A percentile compares a stretch with the other conserved stretches of the same genome.
Evolutionary conservation across 23 red algal genomes (phyloP).

Genomic region (Gracilaria caudata): DNA sequence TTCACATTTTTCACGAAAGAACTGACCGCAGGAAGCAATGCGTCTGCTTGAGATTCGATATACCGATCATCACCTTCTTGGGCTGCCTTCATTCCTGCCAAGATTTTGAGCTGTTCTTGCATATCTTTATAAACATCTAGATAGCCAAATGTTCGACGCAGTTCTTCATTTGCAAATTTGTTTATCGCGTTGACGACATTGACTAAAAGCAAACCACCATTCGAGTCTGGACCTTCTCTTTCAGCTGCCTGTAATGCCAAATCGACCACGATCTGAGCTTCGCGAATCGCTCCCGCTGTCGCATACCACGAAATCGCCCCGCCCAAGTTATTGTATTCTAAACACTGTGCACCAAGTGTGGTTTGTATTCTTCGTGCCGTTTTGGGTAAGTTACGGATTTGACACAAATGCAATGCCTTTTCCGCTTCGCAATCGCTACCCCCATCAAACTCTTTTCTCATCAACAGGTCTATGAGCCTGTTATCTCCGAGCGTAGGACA

Average conservation of each 20-base stretch:
- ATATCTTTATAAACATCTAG: slow-evolving; percentile 22
- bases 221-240: slow-evolving; percentile 51
- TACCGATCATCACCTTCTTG: background rate
- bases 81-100: slow-evolving; percentile 18
- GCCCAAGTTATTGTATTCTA: slow-evolving; percentile 41
- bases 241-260: slow-evolving; percentile 51
- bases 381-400: slow-evolving; percentile 28
- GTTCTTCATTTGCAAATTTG: slow-evolving; percentile 35
- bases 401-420: slow-evolving; percentile 55
- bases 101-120: slow-evolving; percentile 22
- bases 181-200: slow-evolving; percentile 49
- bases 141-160: slow-evolving; percentile 47
- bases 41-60: background rate
- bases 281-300: slow-evolving; percentile 13
- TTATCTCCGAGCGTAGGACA: slow-evolving; percentile 41
- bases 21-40: background rate
- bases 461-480: slow-evolving; percentile 39
- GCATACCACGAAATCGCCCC: slow-evolving; percentile 66
- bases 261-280: slow-evolving; percentile 27
- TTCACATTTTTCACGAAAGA: background rate
- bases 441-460: slow-evolving; percentile 30
- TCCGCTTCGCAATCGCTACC: slow-evolving; percentile 32
- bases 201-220: slow-evolving; percentile 26
- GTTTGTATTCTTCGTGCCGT: slow-evolving; percentile 35
- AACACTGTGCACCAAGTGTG: slow-evolving; percentile 45